Evolutionary conservation across 192 early-diverging fungal genomes (phyloP).

Genomic region (Martensiomyces pterosporus): DNA sequence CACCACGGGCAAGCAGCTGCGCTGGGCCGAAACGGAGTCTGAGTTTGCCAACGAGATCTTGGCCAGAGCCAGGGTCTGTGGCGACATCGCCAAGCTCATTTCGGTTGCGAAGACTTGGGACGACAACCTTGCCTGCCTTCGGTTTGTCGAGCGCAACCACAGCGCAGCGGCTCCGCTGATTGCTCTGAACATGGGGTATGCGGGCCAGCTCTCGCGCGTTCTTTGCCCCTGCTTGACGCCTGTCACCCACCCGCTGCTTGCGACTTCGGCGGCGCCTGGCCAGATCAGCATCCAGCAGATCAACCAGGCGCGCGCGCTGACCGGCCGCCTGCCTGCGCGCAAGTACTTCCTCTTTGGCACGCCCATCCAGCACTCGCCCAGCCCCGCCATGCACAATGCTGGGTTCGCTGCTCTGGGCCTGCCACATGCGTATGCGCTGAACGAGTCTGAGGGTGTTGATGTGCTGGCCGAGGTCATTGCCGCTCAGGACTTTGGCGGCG

Average conservation of each 20-base stretch:
- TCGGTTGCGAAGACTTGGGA: conserved; percentile 67
- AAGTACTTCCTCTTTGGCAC: conserved; percentile 84
- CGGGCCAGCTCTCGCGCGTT: conserved; percentile 86
- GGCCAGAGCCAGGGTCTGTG: conserved; percentile 53
- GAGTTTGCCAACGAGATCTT: conserved; percentile 44
- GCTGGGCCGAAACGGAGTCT: conserved; percentile 23
- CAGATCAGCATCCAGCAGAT: conserved; percentile 85
- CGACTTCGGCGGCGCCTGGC: conserved; percentile 84
- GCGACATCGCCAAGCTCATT: conserved; percentile 92
- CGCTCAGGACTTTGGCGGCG: conserved; percentile 77
- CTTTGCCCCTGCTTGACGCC: conserved; percentile 91
- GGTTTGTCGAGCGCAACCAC: conserved; percentile 57
- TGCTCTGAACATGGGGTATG: conserved; percentile 88
- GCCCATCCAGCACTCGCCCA: conserved; percentile 87
- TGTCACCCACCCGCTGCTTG: conserved; percentile 81
- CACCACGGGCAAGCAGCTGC: conserved; percentile 48
- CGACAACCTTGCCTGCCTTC: conserved; percentile 79
- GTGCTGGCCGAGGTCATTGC: conserved; percentile 54
- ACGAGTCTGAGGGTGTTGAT: conserved; percentile 63
- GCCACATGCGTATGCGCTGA: conserved; percentile 74
- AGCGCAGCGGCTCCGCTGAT: conserved; percentile 64
- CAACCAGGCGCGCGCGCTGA: conserved; percentile 58
- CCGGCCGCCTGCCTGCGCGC: conserved; percentile 66
- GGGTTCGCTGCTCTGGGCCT: conserved; percentile 81
- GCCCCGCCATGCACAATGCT: conserved; percentile 90